Conservation (phyloP, 768 basidiomycete species). For the Boletus barrowsii region DNA sequence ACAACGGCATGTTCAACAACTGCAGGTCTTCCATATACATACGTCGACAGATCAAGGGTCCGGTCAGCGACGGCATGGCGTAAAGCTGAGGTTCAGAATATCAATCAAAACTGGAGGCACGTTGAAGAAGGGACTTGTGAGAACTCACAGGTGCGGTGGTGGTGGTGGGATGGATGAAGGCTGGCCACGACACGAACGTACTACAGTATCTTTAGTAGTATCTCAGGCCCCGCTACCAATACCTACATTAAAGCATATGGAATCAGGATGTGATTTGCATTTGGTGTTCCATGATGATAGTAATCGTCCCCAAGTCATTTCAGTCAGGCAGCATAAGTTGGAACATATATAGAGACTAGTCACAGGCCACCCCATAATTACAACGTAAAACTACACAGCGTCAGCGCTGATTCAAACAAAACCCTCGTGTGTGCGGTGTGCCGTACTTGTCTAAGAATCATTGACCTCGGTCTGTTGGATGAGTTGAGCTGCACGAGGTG, state of each 20-base stretch:
- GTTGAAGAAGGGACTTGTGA: not conserved
- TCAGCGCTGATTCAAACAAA: not conserved
- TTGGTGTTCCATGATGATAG: no score
- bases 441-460: not conserved
- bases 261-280: no score
- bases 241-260: no score
- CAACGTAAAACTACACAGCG: not conserved
- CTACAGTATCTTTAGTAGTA: no score
- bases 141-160: no score
- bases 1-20: slow-evolving; percentile 75
- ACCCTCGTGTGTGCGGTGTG: no score
- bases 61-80: slow-evolving; percentile 50
- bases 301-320: no score
- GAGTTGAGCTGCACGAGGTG: slow-evolving; percentile 5
- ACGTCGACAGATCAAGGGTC: slow-evolving; percentile 72
- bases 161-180: no score
- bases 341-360: no score
- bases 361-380: not conserved
- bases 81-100: slow-evolving; percentile 56
- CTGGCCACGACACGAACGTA: no score
- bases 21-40: slow-evolving; percentile 71
- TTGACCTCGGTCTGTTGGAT: slow-evolving; percentile 13
- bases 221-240: no score
- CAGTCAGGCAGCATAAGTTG: no score
- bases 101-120: slow-evolving; percentile 25